Evolutionary conservation across 1,284 basidiomycete genomes (phyloP).

Genomic region (Mrakiaceae sp.): DNA sequence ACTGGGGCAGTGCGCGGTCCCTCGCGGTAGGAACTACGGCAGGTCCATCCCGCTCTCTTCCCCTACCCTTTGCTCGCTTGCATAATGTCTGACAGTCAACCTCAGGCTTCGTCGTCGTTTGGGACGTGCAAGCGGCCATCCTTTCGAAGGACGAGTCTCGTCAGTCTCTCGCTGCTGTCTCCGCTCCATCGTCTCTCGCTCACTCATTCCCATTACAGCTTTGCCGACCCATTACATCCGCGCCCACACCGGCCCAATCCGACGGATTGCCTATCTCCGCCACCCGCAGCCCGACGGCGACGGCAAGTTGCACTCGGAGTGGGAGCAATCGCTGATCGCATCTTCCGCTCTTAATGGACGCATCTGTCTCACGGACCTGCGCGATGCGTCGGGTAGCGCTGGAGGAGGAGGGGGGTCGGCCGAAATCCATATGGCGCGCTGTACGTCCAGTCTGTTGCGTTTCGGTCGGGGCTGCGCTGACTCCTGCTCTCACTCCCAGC

Average conservation of each 20-base stretch:
- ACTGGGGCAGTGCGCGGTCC: conserved; percentile 73
- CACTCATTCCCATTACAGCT: conserved; percentile 22
- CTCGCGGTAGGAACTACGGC: conserved; percentile 70
- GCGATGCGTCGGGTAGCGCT: conserved; percentile 39
- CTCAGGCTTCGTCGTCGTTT: conserved; percentile 61
- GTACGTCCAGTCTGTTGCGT: too few species aligned
- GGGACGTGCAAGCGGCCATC: conserved; percentile 48
- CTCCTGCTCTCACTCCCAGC: too few species aligned
- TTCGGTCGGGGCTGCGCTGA: too few species aligned
- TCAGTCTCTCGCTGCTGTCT: conserved; percentile 4
- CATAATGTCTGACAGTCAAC: not conserved
- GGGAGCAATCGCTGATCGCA: conserved; percentile 57
- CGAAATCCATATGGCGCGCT: too few species aligned
- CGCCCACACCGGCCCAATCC: conserved; percentile 66
- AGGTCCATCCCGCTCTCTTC: conserved; percentile 40
- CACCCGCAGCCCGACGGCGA: conserved; percentile 46
- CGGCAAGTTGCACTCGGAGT: conserved; percentile 40
- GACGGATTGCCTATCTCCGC: conserved; percentile 57
- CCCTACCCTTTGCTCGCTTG: not conserved
- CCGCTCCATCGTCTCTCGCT: not conserved
- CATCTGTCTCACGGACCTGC: conserved; percentile 58
- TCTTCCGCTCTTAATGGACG: conserved; percentile 68
- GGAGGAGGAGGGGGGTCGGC: conserved; percentile 35
- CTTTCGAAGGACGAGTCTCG: conserved; percentile 16
- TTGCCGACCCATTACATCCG: conserved; percentile 59